These are phyloP conservation scores for Babesia divergens DNA, from an alignment of 169 alveolate species.

Conservation along the genomic window DNA sequence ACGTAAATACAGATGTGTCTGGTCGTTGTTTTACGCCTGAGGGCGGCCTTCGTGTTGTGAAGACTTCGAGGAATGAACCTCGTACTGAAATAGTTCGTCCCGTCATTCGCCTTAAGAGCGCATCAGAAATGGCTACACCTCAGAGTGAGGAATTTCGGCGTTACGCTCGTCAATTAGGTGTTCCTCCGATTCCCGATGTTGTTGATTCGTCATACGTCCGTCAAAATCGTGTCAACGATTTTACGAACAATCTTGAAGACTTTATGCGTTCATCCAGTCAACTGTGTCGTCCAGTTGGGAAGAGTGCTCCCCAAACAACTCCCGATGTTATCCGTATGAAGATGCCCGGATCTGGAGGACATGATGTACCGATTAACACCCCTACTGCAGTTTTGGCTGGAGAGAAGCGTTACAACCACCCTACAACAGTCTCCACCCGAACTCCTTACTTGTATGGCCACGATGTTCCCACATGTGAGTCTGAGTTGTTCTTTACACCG, in stretches of 20 bases:
- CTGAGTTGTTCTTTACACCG: constrained; percentile 40
- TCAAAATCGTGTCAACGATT: not conserved
- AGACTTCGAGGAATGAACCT: not conserved
- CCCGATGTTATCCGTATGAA: not conserved
- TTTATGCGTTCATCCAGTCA: constrained; percentile 15
- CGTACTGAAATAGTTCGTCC: not conserved
- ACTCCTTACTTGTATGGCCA: not conserved
- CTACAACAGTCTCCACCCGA: not conserved
- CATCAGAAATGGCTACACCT: not conserved
- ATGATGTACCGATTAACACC: not conserved
- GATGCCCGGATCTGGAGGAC: not conserved
- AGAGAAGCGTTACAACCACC: not conserved
- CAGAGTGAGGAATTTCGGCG: not conserved
- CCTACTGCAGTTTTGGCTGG: not conserved
- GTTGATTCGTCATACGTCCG: not conserved
- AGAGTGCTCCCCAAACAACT: not conserved
- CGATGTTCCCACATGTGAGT: not conserved
- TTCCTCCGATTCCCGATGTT: too few species aligned
- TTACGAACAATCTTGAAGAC: not conserved
- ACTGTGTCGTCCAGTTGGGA: constrained; percentile 2
- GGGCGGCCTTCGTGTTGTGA: not conserved
- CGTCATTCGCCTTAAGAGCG: not conserved
- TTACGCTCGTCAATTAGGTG: not conserved
- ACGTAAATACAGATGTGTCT: not conserved
- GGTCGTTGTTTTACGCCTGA: not conserved